A percentile compares a stretch with the other conserved stretches of the same genome.
These are phyloP conservation scores for Globisporangium recalcitrans DNA, from an alignment of 352 stramenopile genomes.

Conservation along the genomic window DNA sequence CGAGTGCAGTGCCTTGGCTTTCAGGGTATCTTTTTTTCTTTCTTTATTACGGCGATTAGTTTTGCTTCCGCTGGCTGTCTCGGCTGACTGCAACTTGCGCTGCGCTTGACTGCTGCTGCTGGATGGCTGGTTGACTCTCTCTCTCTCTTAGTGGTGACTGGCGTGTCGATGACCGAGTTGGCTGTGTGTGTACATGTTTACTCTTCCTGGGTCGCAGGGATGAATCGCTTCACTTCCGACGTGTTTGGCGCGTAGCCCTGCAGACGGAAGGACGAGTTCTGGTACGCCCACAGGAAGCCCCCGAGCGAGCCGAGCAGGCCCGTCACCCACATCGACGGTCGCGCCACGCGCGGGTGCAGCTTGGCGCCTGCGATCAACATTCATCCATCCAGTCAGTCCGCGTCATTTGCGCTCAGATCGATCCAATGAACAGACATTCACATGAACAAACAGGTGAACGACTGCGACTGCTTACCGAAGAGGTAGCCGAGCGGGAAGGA, in stretches of 20 bases:
- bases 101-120: background rate
- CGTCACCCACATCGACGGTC: conserved; percentile 73
- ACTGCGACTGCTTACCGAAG: conserved; percentile 46
- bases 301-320: conserved; percentile 68
- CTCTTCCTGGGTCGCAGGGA: conserved; percentile 18
- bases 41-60: conserved; percentile 6
- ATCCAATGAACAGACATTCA: background rate
- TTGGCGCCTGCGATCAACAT: conserved; percentile 33
- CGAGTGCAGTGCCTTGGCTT: background rate
- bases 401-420: background rate
- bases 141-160: background rate
- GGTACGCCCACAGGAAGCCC: conserved; percentile 74
- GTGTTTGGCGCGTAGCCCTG: conserved; percentile 65
- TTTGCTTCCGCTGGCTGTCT: background rate
- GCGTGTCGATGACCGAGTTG: background rate
- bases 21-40: conserved; percentile 1
- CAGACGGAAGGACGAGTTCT: conserved; percentile 79
- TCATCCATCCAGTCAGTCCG: background rate
- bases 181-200: conserved; percentile 6
- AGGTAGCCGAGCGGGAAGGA: conserved; percentile 78
- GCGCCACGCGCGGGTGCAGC: conserved; percentile 52
- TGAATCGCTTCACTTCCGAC: conserved; percentile 62
- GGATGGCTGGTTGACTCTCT: background rate
- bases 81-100: background rate
- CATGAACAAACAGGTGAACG: background rate